phyloP scores from a whole-genome alignment of 306 rosid genomes.

The Spatholobus suberectus region DNA sequence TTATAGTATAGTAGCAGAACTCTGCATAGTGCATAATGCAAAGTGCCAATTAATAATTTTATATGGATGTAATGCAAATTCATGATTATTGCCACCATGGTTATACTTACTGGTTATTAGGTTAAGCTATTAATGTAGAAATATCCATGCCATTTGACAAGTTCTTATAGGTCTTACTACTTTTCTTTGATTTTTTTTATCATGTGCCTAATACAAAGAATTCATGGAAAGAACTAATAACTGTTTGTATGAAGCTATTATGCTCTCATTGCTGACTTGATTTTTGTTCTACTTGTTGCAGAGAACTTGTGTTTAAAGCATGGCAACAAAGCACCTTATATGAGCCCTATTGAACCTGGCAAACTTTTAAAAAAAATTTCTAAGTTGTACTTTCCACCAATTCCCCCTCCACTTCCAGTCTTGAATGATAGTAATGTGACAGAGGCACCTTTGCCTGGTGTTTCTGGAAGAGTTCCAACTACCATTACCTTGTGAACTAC shows the following conservation, averaged over 20 bases:
- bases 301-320: constrained; percentile 64
- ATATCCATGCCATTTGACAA: not conserved
- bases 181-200: not conserved
- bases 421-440: constrained; percentile 54
- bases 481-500: constrained; percentile 5
- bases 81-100: constrained; percentile 8
- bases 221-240: not conserved
- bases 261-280: constrained; percentile 25
- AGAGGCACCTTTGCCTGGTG: constrained; percentile 75
- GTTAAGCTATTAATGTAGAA: not conserved
- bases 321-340: constrained; percentile 54
- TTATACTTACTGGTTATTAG: not conserved
- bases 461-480: constrained; percentile 11
- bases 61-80: not conserved
- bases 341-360: constrained; percentile 66
- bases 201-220: not conserved
- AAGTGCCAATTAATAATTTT: not conserved
- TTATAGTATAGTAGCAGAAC: not conserved
- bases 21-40: not conserved
- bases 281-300: constrained; percentile 50
- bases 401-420: constrained; percentile 67
- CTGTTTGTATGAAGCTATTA: not conserved
- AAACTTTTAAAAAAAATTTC: constrained; percentile 53
- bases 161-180: not conserved
- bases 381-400: constrained; percentile 49